Conservation (phyloP, 2,329 filamentous ascomycete species). For the Cladophialophora bantiana region DNA sequence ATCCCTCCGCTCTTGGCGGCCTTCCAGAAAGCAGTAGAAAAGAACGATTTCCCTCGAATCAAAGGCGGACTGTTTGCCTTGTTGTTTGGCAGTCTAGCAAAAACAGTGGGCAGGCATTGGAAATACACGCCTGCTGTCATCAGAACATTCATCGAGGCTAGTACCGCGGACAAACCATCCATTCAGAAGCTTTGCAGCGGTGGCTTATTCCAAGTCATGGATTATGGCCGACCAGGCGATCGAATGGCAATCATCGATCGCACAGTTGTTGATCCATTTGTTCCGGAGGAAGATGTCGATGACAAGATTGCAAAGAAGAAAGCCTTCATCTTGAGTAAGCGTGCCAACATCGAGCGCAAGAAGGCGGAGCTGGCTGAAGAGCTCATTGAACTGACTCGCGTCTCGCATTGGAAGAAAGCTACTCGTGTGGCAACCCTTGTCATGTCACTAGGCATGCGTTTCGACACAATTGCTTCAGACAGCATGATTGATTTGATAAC, state of each 20-base stretch:
- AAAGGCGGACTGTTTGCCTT: conserved; percentile 94
- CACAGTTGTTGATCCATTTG: conserved; percentile 72
- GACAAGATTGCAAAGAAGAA: conserved; percentile 70
- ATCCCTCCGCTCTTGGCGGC: conserved; percentile 85
- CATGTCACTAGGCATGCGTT: conserved; percentile 87
- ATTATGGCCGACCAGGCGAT: conserved; percentile 89
- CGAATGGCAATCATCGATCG: conserved; percentile 83
- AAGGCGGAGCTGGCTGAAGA: conserved; percentile 83
- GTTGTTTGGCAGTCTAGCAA: conserved; percentile 84
- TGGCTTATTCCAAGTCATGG: conserved; percentile 83
- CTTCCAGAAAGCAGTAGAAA: conserved; percentile 77
- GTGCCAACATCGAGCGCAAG: conserved; percentile 78
- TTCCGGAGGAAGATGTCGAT: conserved; percentile 70
- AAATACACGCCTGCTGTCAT: conserved; percentile 91
- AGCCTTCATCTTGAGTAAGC: conserved; percentile 75
- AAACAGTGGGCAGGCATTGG: conserved; percentile 91
- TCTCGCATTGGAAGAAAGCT: conserved; percentile 95
- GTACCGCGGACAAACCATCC: conserved; percentile 88
- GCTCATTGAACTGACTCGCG: conserved; percentile 76
- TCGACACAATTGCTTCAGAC: conserved; percentile 82
- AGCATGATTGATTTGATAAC: conserved; percentile 84
- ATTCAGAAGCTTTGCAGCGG: conserved; percentile 87
- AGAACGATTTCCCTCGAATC: conserved; percentile 85
- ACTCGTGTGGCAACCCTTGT: conserved; percentile 89
- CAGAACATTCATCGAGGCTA: conserved; percentile 86